Conservation (phyloP, 2,329 filamentous ascomycete species). For the Fusarium setosum region DNA sequence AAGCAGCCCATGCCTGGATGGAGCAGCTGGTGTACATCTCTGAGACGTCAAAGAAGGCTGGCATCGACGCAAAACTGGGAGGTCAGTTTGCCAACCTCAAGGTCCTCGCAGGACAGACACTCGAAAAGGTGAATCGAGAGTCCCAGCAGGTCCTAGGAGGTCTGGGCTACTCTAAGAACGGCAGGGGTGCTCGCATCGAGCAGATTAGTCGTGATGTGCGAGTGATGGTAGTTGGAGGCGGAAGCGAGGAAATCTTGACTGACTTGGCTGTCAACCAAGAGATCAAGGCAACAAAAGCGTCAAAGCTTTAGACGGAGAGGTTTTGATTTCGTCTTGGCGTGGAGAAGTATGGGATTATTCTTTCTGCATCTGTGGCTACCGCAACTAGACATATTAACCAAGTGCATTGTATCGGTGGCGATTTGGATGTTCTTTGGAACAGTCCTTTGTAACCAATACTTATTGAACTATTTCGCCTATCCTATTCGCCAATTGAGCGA, state of each 20-base stretch:
- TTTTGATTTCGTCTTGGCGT: no score
- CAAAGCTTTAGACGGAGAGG: neutral
- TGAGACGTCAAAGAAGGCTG: neutral
- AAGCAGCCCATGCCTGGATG: constrained; percentile 49
- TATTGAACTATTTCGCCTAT: no score
- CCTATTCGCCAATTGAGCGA: no score
- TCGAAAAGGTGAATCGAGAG: constrained; percentile 45
- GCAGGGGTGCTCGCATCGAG: constrained; percentile 61
- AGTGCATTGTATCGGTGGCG: no score
- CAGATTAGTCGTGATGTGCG: constrained; percentile 65
- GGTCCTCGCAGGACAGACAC: neutral
- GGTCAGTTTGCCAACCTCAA: neutral
- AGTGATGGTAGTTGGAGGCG: constrained; percentile 61
- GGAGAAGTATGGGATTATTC: neutral
- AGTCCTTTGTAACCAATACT: no score
- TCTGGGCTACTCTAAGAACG: constrained; percentile 61
- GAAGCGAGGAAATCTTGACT: constrained; percentile 65
- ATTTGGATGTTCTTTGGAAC: no score
- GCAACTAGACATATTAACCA: no score
- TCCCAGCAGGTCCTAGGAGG: constrained; percentile 67
- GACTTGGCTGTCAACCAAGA: constrained; percentile 65
- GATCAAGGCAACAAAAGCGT: constrained; percentile 21
- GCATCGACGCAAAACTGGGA: neutral
- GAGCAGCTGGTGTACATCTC: constrained; percentile 24
- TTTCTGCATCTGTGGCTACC: neutral